Conservation (phyloP, 257 asterid species). For the Solanum dulcamara region DNA sequence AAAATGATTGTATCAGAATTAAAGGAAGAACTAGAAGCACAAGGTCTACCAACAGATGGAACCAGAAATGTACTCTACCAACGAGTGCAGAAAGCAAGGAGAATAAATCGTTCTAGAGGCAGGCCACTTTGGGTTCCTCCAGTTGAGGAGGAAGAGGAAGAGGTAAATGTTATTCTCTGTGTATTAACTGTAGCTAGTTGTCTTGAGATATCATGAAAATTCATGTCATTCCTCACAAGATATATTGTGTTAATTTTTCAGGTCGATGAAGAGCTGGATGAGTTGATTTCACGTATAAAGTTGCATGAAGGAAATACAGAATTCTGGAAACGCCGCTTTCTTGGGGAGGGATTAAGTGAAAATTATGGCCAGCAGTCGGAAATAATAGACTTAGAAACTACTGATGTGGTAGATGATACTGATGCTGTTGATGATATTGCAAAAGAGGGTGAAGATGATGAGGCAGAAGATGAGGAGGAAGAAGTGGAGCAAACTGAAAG, state of each 20-base stretch:
- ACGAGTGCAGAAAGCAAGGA: conserved; percentile 98
- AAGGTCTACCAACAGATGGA: conserved; percentile 93
- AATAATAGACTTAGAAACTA: conserved; percentile 31
- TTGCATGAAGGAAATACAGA: conserved; percentile 94
- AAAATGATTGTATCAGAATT: conserved; percentile 91
- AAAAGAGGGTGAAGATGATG: conserved; percentile 56
- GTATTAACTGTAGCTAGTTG: not conserved
- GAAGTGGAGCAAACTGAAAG: conserved; percentile 70
- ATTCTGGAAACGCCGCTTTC: conserved; percentile 93
- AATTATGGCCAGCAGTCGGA: conserved; percentile 49
- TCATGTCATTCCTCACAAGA: not conserved
- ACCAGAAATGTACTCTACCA: conserved; percentile 95
- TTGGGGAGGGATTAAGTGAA: conserved; percentile 77
- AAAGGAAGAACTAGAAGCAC: conserved; percentile 96
- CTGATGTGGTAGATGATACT: conserved; percentile 31
- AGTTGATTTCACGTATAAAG: conserved; percentile 78
- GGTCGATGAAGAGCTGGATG: conserved; percentile 95
- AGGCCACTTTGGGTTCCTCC: conserved; percentile 99
- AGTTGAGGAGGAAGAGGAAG: conserved; percentile 95
- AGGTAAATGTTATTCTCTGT: conserved; percentile 33
- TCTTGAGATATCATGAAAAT: not conserved
- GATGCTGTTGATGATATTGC: conserved; percentile 7
- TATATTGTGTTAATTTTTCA: conserved; percentile 11
- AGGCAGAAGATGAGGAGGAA: conserved; percentile 56
- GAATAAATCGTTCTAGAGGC: conserved; percentile 96